Base-by-base conservation (phyloP, 1,284 basidiomycete species). In the Porphyrellus sp. region DNA sequence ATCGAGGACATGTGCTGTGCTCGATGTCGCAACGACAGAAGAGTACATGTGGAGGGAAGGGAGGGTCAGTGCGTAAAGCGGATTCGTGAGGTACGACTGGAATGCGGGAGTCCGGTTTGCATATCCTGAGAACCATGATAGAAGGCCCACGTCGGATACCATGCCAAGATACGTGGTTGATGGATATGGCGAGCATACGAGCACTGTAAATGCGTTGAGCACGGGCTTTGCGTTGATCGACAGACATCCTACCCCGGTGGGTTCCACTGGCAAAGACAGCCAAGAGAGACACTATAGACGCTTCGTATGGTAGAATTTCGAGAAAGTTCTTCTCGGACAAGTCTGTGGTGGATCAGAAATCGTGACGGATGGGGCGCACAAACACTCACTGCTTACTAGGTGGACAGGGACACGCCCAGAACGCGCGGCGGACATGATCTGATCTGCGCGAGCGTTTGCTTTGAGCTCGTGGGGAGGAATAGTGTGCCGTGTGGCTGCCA, bases 241-340 rank as follows among this genome's bases (percentile, higher is more conserved):
- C 34, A 45, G 46, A 52, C 37, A 44, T 54, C 71, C 35, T 54
- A 83, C 86, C 82, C 73, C 88, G 71, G 68, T 91, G 88, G 9
- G 79, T 75, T 18, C 89, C 88, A 33, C 77, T 75, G 20, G 85
- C 78, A 61, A 91, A 89, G 4, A 84, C 66, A 45, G 77, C 76
- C 7, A 91, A 71, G 3, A 91, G 70, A 4, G 81, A 79, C 8
- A 89, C 67, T 31, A 88, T 62, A 2, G 77, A 83, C 4, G 86
- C 82, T 43, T 83, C 77, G 53, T 85, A 71, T 0, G 83, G 76
- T 8, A 90, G 67, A 25, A 73, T 74, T 51, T 86, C 77, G 18
- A 90, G 74, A 9, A 85, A 83, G 55, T 91, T 90, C 74, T 91
- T 91, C 68, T 89, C 85, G 9, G 88, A 90, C 38, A 90, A 73